These are phyloP conservation scores for Edaphochlamys debaryana DNA, from an alignment of 139 green algal genomes.

Conservation along the genomic window DNA sequence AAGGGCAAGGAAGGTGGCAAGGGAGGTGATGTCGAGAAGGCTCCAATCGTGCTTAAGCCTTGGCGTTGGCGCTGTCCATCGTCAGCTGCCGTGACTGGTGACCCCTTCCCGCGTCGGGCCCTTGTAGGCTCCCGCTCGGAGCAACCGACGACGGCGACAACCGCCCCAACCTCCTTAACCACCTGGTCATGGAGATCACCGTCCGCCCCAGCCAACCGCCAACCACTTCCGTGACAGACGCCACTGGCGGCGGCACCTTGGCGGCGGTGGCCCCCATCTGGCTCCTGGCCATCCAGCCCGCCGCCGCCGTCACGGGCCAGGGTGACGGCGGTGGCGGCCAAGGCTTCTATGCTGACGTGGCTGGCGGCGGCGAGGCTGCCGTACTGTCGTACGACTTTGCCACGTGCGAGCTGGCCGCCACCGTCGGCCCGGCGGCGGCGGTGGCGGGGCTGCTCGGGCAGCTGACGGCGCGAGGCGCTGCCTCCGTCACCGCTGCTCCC, in stretches of 20 bases:
- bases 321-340: too few relatives aligned
- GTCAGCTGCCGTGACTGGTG: too few relatives aligned
- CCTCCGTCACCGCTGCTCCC: not conserved
- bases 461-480: not conserved
- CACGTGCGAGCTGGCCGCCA: not conserved
- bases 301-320: not conserved
- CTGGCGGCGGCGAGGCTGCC: not conserved
- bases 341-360: too few relatives aligned
- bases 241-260: too few relatives aligned
- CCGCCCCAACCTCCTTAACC: not conserved
- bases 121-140: too few relatives aligned
- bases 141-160: too few relatives aligned
- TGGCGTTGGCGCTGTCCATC: too few relatives aligned
- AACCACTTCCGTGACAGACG: too few relatives aligned
- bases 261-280: not conserved
- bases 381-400: slow-evolving; percentile 22
- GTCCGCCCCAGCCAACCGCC: not conserved
- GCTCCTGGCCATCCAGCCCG: not conserved
- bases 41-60: too few relatives aligned
- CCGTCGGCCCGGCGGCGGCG: not conserved
- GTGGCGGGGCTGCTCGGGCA: not conserved
- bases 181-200: slow-evolving; percentile 1
- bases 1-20: too few relatives aligned
- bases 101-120: too few relatives aligned
- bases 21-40: too few relatives aligned